Conservation (phyloP, 345 rosid genomes). For the Lenwebbia sp. region DNA sequence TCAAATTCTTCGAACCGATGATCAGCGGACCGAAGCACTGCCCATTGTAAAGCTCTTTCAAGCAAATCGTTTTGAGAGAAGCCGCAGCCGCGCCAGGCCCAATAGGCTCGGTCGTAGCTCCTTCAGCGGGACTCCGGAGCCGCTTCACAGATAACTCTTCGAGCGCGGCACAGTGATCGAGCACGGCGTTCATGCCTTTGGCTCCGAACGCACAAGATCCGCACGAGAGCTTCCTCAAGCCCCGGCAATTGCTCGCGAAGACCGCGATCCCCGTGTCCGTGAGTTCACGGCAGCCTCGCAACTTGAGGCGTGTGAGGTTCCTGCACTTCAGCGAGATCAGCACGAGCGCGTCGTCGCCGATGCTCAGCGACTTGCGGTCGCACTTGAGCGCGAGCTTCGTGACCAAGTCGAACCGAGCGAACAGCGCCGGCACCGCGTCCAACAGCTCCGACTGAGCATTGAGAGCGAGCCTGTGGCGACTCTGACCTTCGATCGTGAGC, state of each 20-base stretch:
- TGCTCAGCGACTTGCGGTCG: constrained; percentile 64
- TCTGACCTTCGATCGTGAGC: constrained; percentile 67
- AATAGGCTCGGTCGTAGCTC: constrained; percentile 43
- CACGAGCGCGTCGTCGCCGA: constrained; percentile 65
- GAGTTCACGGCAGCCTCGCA: constrained; percentile 67
- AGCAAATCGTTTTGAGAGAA: constrained; percentile 55
- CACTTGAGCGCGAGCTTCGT: constrained; percentile 83
- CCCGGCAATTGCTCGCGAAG: constrained; percentile 63
- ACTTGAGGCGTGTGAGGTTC: constrained; percentile 69
- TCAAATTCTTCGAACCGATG: constrained; percentile 49
- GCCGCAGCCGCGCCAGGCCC: constrained; percentile 50
- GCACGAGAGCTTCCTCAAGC: constrained; percentile 72
- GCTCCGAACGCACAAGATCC: constrained; percentile 82
- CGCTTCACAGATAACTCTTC: constrained; percentile 80
- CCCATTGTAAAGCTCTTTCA: constrained; percentile 66
- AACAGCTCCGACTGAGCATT: constrained; percentile 60
- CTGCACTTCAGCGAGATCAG: constrained; percentile 54
- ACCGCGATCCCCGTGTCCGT: constrained; percentile 59
- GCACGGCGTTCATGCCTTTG: constrained; percentile 75
- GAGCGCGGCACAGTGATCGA: constrained; percentile 52
- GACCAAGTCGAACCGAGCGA: constrained; percentile 74
- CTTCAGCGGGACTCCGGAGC: constrained; percentile 53
- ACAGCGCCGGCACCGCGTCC: constrained; percentile 32
- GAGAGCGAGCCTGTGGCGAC: constrained; percentile 73
- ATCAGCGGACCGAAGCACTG: constrained; percentile 66